Base-by-base conservation (phyloP, 805 yeast genomes). In the Brettanomyces sp. region DNA sequence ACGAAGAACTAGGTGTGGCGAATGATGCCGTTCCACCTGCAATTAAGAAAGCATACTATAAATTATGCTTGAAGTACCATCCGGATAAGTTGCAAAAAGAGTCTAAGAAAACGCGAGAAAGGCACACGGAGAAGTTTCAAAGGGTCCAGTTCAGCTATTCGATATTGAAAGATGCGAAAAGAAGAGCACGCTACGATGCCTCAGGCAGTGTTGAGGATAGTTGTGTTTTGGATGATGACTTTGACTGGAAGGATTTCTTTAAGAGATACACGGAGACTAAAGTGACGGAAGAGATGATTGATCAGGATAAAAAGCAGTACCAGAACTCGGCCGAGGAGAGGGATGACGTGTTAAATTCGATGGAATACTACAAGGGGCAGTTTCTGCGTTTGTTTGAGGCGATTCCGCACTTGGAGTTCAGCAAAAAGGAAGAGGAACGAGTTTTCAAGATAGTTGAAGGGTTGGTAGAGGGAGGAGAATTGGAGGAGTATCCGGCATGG, bases 61-160 rank as follows among this genome's bases (percentile, higher is more conserved):
- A 76, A 48, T 56, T 74, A 34, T 85, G 90, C 51, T 65, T 85
- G 30, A 63, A 67, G 42, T 72, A 75, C 49, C 95, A 85, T 57
- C 95, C 95, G 1, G 95, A 85, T 60, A 84, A 85, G 57, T 61
- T 73, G 41, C 18, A 13, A 39, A 13, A 39, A 9, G 42, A 25
- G n/a, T 53, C 64, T 2, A 49, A 47, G 11, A 36, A 34, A 34
- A 69, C 63, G 41, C 62, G 61, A 35, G 62, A 51, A 9, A 64
- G 56, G 42, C 60, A 70, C 34, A 67, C 64, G 45, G 40, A 43
- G 4, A 55, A 54, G 49, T 88, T 89, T 60, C 84, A 87, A 43
- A 65, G 76, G 52, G 72, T 88, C 18, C 90, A 86, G 58, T 80
- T 85, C 55, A 82, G 95, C 21, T 86, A 85, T 59, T 68, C 81